Percentiles rank a stretch among this genome's conserved stretches.
Evolutionary conservation across 805 yeast species (phyloP).

Genomic region (Wilhelminamyces savonicus): DNA sequence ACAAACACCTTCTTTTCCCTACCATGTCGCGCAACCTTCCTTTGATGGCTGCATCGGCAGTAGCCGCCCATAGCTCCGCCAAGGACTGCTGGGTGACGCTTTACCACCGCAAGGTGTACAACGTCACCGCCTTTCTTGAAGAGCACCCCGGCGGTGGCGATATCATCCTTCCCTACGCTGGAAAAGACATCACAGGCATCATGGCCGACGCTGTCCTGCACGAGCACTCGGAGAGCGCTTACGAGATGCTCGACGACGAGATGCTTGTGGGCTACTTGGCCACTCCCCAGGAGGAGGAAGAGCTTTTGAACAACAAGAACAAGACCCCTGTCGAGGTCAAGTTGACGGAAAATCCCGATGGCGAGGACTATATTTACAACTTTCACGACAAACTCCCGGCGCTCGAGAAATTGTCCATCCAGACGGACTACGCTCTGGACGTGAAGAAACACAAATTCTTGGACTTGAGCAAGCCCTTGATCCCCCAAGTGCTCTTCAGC

Average conservation of each 20-base stretch:
- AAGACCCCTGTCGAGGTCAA: slow-evolving; percentile 56
- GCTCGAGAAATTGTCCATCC: slow-evolving; percentile 64
- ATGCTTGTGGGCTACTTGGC: slow-evolving; percentile 81
- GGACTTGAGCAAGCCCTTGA: slow-evolving; percentile 76
- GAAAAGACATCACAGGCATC: slow-evolving; percentile 61
- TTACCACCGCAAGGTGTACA: slow-evolving; percentile 73
- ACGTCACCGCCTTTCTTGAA: slow-evolving; percentile 67
- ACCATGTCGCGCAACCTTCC: too few relatives aligned
- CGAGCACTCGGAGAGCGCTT: slow-evolving; percentile 78
- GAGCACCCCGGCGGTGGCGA: slow-evolving; percentile 71
- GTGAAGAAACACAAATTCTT: slow-evolving; percentile 73
- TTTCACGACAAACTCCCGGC: slow-evolving; percentile 63
- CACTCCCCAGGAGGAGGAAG: slow-evolving; percentile 68
- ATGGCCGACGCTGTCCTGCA: slow-evolving; percentile 71
- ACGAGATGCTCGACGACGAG: slow-evolving; percentile 77
- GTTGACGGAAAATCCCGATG: slow-evolving; percentile 16
- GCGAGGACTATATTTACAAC: slow-evolving; percentile 25
- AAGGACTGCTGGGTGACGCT: slow-evolving; percentile 77
- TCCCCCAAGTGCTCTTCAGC: slow-evolving; percentile 72
- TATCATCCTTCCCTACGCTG: slow-evolving; percentile 51
- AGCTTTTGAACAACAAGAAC: slow-evolving; percentile 55
- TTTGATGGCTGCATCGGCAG: slow-evolving; percentile 47
- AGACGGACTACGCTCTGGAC: slow-evolving; percentile 74
- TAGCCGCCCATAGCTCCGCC: slow-evolving; percentile 46
- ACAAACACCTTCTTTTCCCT: too few relatives aligned